These are phyloP conservation scores for Anthracocystis setariae DNA, from an alignment of 1,284 basidiomycete species.

Conservation along the genomic window DNA sequence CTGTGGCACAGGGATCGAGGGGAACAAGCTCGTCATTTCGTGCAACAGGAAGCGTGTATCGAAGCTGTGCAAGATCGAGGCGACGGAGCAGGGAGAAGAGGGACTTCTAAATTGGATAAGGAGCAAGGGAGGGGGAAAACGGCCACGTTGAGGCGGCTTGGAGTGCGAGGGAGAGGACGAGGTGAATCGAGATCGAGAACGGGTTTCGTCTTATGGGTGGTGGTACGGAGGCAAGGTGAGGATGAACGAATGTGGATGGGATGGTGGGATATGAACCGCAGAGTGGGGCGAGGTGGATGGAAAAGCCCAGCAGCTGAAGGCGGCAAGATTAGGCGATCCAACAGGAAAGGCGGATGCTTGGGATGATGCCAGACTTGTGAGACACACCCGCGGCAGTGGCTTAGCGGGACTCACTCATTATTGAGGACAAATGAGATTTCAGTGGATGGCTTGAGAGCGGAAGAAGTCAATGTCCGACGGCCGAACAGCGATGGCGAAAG, in stretches of 20 bases:
- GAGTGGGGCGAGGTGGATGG: not conserved
- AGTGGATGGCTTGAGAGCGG: conserved; percentile 2
- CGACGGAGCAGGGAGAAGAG: not conserved
- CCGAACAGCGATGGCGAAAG: conserved; percentile 5
- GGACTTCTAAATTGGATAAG: not conserved
- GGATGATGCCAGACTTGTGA: too few species aligned
- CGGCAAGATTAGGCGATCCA: not conserved
- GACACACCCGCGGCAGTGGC: too few species aligned
- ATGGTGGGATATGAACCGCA: not conserved
- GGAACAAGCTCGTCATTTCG: conserved; percentile 38
- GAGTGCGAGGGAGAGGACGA: conserved; percentile 10
- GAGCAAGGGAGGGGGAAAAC: not conserved
- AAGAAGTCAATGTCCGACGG: conserved; percentile 1
- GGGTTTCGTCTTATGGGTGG: not conserved
- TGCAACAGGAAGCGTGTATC: not conserved
- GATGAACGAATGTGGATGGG: not conserved
- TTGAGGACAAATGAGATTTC: conserved; percentile 3
- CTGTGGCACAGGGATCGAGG: conserved; percentile 40
- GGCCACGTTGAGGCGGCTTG: conserved; percentile 36
- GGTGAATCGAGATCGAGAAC: conserved; percentile 20
- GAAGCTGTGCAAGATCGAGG: not conserved
- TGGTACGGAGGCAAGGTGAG: conserved; percentile 4
- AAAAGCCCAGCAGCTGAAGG: not conserved
- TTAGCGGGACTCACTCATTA: not conserved
- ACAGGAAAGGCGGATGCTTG: too few species aligned